Conservation (phyloP, 2,329 filamentous ascomycete genomes). For the Ceratocystis colombiana region DNA sequence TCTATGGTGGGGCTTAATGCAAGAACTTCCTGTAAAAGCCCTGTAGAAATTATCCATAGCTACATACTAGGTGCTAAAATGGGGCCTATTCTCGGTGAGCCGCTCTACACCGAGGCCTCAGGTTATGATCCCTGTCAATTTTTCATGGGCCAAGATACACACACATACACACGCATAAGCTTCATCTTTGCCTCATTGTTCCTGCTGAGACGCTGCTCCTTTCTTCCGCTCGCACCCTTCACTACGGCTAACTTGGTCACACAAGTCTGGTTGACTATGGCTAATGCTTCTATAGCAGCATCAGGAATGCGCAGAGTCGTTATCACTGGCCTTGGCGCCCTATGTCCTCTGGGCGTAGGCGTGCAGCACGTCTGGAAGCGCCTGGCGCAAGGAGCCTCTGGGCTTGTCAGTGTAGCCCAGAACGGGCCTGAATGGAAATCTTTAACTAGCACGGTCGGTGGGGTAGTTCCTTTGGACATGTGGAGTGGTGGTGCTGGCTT, state of each 20-base stretch:
- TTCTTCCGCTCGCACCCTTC: background rate
- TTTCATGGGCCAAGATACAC: background rate
- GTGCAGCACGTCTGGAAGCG: constrained; percentile 68
- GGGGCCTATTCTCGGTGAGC: background rate
- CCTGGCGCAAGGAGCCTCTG: constrained; percentile 68
- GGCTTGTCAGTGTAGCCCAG: constrained; percentile 62
- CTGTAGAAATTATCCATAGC: background rate
- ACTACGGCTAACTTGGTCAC: background rate
- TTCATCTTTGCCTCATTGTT: background rate
- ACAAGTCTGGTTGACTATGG: background rate
- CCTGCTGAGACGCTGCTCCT: background rate
- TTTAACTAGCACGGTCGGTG: constrained; percentile 77
- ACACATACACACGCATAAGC: background rate
- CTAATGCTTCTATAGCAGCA: constrained; percentile 11
- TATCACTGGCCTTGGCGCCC: constrained; percentile 70
- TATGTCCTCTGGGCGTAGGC: constrained; percentile 76
- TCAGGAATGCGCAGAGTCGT: constrained; percentile 50
- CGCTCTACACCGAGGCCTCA: background rate
- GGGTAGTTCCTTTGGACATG: constrained; percentile 54
- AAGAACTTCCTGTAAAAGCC: background rate
- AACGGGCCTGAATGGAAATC: constrained; percentile 55
- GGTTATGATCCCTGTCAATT: background rate
- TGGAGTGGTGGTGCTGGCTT: constrained; percentile 50
- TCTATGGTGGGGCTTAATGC: background rate
- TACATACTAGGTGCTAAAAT: background rate